Evolutionary conservation across 805 yeast genomes (phyloP).

Genomic region (Hanseniaspora taiwanica): DNA sequence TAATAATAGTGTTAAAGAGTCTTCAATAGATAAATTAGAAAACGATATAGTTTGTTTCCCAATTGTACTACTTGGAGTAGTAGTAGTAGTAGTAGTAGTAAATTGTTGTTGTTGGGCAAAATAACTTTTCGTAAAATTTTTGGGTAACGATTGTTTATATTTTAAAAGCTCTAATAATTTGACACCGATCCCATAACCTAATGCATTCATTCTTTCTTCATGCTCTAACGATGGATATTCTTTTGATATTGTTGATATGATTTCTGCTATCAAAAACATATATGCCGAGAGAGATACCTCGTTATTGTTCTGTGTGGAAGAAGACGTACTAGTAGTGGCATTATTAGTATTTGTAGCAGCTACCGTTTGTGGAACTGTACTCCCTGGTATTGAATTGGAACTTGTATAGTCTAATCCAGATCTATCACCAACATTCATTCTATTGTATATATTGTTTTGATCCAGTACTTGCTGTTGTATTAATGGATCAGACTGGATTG

Average conservation of each 20-base stretch:
- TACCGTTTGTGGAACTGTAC: neutral
- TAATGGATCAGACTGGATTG: conserved; percentile 2
- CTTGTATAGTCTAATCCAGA: neutral
- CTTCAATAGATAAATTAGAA: too few species aligned
- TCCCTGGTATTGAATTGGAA: neutral
- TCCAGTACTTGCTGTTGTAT: neutral
- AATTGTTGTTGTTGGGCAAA: too few species aligned
- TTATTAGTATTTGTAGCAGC: too few species aligned
- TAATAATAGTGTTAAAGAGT: conserved; percentile 30
- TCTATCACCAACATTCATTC: neutral
- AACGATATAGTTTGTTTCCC: neutral
- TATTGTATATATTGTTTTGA: conserved; percentile 1
- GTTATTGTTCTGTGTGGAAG: conserved; percentile 8
- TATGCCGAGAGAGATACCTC: conserved; percentile 59
- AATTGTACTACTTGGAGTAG: neutral
- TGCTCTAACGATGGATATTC: conserved; percentile 40
- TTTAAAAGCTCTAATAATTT: conserved; percentile 48
- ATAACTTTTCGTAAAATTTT: conserved; percentile 6
- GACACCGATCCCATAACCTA: conserved; percentile 68
- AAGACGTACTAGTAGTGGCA: too few species aligned
- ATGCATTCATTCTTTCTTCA: conserved; percentile 45
- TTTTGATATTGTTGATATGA: conserved; percentile 46
- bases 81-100: too few species aligned
- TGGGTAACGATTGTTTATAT: conserved; percentile 18
- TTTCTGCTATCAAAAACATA: conserved; percentile 59